Percentiles rank a stretch among this genome's conserved stretches.
These are phyloP conservation scores for Sordaria brevicollis DNA, from an alignment of 495 filamentous ascomycete species.

Conservation along the genomic window DNA sequence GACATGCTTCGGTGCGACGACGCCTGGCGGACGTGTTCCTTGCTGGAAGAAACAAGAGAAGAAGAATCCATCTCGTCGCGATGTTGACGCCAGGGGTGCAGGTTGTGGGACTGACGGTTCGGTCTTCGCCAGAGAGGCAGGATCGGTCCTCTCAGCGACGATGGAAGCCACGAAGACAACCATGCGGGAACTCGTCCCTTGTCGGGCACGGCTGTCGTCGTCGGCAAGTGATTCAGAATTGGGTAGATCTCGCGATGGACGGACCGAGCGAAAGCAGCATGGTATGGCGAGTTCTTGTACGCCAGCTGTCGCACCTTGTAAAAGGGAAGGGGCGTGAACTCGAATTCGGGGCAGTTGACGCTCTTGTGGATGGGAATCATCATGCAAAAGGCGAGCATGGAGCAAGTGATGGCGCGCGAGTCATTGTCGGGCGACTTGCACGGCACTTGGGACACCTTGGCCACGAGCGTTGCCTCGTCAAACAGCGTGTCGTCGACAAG, in stretches of 20 bases:
- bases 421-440: conserved; percentile 19
- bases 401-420: conserved; percentile 18
- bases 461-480: conserved; percentile 31
- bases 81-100: not conserved
- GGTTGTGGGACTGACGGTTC: not conserved
- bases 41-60: conserved; percentile 3
- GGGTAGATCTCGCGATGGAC: conserved; percentile 36
- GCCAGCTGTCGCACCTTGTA: conserved; percentile 40
- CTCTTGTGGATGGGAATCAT: conserved; percentile 34
- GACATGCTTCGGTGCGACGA: conserved; percentile 6
- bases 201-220: conserved; percentile 21
- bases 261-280: conserved; percentile 31
- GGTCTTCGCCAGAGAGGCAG: not conserved
- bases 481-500: conserved; percentile 32
- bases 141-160: not conserved
- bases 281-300: conserved; percentile 32
- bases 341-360: conserved; percentile 21
- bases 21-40: conserved; percentile 5
- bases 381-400: conserved; percentile 32
- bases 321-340: conserved; percentile 38
- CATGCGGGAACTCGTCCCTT: not conserved
- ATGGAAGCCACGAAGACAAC: not conserved
- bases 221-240: conserved; percentile 21
- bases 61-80: not conserved
- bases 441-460: conserved; percentile 28